Base-by-base conservation (phyloP, 2,329 filamentous ascomycete genomes). In the Allantophomopsis cytisporea region DNA sequence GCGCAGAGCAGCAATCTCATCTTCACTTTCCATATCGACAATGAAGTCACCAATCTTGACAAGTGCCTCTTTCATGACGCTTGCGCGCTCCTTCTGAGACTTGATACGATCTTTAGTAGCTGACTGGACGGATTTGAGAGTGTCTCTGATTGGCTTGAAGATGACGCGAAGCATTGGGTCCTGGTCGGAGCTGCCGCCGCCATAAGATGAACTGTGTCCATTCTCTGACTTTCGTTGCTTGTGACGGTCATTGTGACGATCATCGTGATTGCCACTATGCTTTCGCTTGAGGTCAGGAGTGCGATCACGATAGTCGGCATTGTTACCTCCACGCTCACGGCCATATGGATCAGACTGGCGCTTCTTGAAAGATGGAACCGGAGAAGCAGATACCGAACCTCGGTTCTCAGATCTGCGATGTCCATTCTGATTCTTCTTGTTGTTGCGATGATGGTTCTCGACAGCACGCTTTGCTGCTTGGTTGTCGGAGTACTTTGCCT, bases 371-470 rank as follows among this genome's bases (percentile, higher is more conserved):
- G 65, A 64, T 2, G 82, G 80, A 16, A 69, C 79, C 7, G 83
- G 83, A 14, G 83, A 87, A n/a, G 76, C 79, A 15, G 79, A 81
- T 31, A 74, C 68, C 39, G 79, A 77, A 6, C 66, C 66, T 18
- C 65, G 64, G 43, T 71, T 67, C 31, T 76, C 71, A 32, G 65
- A 64, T 35, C 72, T 72, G 30, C 80, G 76, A 47, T 76, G 66
- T 8, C 78, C 73, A 49, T 76, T 76, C 46, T 63, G 56, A 37
- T 75, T 56, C 2, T 65, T 61, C 64, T 94, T 94, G 63, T 88
- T 94, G 62, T 89, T 94, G 40, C 88, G 84, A 58, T 94, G 88
- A 52, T 95, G 88, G 47, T 94, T 94, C 52, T 94, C 88, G 20
- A 93, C 78, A 1, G 82, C 76, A 53, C 79, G 80, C 57, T 84